phyloP scores from a whole-genome alignment of 2,329 filamentous ascomycete genomes.

The Epicoccum sorghinum region DNA sequence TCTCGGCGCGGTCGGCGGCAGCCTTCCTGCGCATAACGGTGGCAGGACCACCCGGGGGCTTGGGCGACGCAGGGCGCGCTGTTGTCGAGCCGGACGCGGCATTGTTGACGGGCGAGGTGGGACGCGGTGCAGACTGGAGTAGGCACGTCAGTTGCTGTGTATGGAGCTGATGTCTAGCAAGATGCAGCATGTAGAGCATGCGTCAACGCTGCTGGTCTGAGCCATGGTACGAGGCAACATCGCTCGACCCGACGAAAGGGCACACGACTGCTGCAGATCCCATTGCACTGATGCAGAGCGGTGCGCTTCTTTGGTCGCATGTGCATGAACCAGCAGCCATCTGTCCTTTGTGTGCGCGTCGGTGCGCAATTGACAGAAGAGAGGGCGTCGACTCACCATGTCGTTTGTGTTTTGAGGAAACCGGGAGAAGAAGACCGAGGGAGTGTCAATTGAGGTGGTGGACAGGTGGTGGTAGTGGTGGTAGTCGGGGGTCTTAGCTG shows the following conservation, averaged over 20 bases:
- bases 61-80: conserved; percentile 82
- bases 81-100: conserved; percentile 68
- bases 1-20: conserved; percentile 96
- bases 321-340: conserved; percentile 3
- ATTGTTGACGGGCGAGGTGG: conserved; percentile 47
- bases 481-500: conserved; percentile 13
- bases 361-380: conserved; percentile 2
- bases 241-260: neutral
- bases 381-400: conserved; percentile 12
- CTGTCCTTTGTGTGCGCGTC: conserved; percentile 8
- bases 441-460: conserved; percentile 9
- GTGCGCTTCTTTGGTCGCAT: neutral
- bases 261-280: neutral
- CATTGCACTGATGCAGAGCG: neutral
- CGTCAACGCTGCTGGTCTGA: neutral
- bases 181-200: neutral
- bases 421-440: conserved; percentile 12
- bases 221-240: neutral
- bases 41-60: conserved; percentile 90
- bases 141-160: conserved; percentile 16
- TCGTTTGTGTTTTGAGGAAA: conserved; percentile 1
- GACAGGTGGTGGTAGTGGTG: conserved; percentile 9
- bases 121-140: conserved; percentile 44
- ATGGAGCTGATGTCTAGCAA: neutral
- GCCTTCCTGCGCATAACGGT: conserved; percentile 95